These are phyloP conservation scores for Apiotrichum montevideense DNA, from an alignment of 1,284 basidiomycete species.

Conservation along the genomic window DNA sequence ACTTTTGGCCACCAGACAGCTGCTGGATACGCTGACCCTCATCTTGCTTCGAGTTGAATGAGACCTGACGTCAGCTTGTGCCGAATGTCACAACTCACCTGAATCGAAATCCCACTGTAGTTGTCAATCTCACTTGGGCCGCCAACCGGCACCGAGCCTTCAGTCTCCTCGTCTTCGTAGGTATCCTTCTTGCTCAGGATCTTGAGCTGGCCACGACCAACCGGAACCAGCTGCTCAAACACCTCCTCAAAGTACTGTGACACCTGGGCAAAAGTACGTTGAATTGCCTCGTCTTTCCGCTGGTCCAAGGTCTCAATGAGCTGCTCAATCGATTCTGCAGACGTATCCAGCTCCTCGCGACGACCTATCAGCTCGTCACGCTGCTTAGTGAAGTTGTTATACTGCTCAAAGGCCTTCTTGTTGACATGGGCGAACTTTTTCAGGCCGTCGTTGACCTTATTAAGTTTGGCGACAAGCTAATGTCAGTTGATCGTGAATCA, in stretches of 20 bases:
- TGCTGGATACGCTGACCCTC: slow-evolving; percentile 95
- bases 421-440: slow-evolving; percentile 98
- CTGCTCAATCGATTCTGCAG: slow-evolving; percentile 82
- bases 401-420: slow-evolving; percentile 99
- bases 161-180: slow-evolving; percentile 43
- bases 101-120: slow-evolving; percentile 95
- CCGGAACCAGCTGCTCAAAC: slow-evolving; percentile 94
- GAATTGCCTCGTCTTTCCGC: slow-evolving; percentile 96
- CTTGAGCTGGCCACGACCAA: slow-evolving; percentile 80
- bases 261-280: slow-evolving; percentile 96
- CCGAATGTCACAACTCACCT: slow-evolving; percentile 52
- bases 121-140: slow-evolving; percentile 76
- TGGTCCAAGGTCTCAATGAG: slow-evolving; percentile 94
- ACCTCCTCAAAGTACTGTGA: slow-evolving; percentile 95
- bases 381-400: slow-evolving; percentile 95
- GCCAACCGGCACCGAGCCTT: slow-evolving; percentile 37
- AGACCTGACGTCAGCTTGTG: slow-evolving; percentile 37
- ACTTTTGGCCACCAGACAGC: slow-evolving; percentile 95
- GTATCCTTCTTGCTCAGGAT: slow-evolving; percentile 79
- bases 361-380: slow-evolving; percentile 82
- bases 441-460: slow-evolving; percentile 80
- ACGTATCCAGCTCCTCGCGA: slow-evolving; percentile 82
- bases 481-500: slow-evolving; percentile 50
- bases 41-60: slow-evolving; percentile 96
- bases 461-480: slow-evolving; percentile 83